Percentiles rank a stretch among this genome's conserved stretches.
These are phyloP conservation scores for Talaromyces amestolkiae DNA, from an alignment of 2,329 filamentous ascomycete species.

Conservation along the genomic window DNA sequence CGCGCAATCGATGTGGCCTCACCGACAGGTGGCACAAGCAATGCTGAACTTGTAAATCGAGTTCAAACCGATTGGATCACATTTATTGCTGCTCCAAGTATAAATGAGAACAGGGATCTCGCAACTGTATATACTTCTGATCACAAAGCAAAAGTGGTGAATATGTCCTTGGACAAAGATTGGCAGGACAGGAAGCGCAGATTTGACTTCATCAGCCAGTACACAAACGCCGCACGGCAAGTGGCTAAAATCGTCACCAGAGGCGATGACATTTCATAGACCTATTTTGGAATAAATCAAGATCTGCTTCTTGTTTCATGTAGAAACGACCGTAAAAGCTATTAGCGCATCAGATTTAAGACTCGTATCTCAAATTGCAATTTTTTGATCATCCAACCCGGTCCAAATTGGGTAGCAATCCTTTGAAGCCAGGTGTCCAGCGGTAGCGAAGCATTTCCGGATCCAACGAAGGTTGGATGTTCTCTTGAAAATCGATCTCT, in stretches of 20 bases:
- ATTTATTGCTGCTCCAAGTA: background rate
- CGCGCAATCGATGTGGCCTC: background rate
- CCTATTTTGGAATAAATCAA: background rate
- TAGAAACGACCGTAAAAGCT: background rate
- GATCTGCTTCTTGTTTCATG: background rate
- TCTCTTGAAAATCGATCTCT: background rate
- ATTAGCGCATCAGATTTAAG: no score
- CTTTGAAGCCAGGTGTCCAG: slow-evolving; percentile 2
- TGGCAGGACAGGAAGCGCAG: background rate
- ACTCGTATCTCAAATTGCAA: background rate
- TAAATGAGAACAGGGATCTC: background rate
- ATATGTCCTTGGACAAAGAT: slow-evolving; percentile 6
- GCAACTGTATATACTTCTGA: slow-evolving; percentile 7
- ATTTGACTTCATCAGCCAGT: background rate
- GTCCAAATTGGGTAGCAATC: background rate
- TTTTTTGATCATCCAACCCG: background rate
- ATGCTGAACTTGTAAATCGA: background rate
- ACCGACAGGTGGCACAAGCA: background rate
- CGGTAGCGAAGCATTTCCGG: slow-evolving; percentile 10
- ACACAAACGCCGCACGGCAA: slow-evolving; percentile 1
- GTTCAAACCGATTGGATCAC: background rate
- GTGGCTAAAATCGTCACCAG: background rate
- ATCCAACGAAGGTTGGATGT: background rate
- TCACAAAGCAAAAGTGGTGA: slow-evolving; percentile 4
- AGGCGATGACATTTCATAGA: background rate